phyloP scores from a whole-genome alignment of 257 asterid genomes.

The Scutellaria baicalensis region DNA sequence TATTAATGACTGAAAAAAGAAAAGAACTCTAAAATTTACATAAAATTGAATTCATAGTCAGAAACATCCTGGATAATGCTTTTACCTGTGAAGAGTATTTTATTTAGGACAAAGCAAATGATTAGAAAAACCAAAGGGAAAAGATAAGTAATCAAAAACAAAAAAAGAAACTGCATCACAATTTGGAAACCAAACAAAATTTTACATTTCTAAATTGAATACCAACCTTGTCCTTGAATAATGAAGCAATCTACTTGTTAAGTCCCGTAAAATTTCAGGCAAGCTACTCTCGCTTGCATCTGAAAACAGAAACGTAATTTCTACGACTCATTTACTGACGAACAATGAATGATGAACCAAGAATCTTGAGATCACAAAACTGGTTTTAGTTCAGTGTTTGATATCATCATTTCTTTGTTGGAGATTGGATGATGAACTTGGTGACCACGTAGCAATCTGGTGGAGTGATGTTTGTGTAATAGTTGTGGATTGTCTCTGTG shows the following conservation, averaged over 20 bases:
- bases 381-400: conserved; percentile 10
- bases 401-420: conserved; percentile 37
- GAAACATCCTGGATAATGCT: no score
- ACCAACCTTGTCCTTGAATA: conserved; percentile 6
- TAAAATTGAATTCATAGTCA: no score
- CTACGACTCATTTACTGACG: conserved; percentile 11
- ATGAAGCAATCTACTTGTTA: not conserved
- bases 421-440: conserved; percentile 47
- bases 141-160: not conserved
- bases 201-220: conserved; percentile 8
- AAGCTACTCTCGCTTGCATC: conserved; percentile 4
- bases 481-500: conserved; percentile 79
- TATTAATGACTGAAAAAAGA: no score
- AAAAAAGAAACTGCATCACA: not conserved
- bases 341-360: conserved; percentile 13
- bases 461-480: conserved; percentile 80
- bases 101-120: no score
- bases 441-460: conserved; percentile 83
- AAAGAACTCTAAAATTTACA: no score
- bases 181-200: not conserved
- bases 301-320: not conserved
- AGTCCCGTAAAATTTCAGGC: conserved; percentile 14
- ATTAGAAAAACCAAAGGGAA: no score
- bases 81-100: no score
- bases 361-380: conserved; percentile 23